Conservation (phyloP, 257 asterid species). For the Jacaranda copaia region DNA sequence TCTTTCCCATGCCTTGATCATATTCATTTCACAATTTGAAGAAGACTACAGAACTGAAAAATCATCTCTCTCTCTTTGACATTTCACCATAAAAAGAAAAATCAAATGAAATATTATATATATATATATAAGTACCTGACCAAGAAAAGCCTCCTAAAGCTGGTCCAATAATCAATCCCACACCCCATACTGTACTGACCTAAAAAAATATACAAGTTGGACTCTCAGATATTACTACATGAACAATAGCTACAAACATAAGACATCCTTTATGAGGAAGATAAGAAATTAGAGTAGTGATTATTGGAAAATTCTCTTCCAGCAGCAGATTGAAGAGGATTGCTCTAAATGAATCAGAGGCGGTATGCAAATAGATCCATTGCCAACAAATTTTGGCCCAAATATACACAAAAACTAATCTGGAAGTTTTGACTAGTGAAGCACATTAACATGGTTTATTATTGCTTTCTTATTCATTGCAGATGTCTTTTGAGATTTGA, state of each 20-base stretch:
- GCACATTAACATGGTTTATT: too few relatives aligned
- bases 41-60: neutral
- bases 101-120: neutral
- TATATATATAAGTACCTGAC: conserved; percentile 59
- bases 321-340: neutral
- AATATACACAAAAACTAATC: too few relatives aligned
- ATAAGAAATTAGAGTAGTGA: neutral
- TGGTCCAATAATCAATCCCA: conserved; percentile 85
- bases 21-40: neutral
- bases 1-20: conserved; percentile 15
- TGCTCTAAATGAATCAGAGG: neutral
- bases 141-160: conserved; percentile 91
- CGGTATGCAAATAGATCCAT: too few relatives aligned
- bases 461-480: too few relatives aligned
- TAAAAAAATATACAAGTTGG: conserved; percentile 31
- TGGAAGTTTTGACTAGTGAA: too few relatives aligned
- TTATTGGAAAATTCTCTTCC: neutral
- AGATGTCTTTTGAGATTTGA: too few relatives aligned
- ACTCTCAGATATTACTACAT: conserved; percentile 18
- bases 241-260: conserved; percentile 17
- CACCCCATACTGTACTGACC: conserved; percentile 93
- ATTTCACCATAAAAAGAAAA: neutral
- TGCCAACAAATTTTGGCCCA: too few relatives aligned
- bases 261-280: neutral
- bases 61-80: neutral